phyloP scores from a whole-genome alignment of 2,329 filamentous ascomycete species.

The Cladosporium colombiae region DNA sequence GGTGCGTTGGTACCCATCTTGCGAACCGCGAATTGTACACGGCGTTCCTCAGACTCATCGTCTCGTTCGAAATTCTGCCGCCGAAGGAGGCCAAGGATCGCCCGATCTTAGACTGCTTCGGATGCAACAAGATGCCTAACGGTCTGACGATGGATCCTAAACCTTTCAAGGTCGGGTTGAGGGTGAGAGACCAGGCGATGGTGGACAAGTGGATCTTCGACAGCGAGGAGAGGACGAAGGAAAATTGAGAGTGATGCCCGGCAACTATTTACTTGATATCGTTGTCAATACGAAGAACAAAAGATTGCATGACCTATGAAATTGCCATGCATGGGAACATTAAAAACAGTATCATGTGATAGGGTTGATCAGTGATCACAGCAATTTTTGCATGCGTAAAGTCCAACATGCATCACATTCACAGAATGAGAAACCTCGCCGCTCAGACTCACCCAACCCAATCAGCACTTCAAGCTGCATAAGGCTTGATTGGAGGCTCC shows the following conservation, averaged over 20 bases:
- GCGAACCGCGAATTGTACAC: constrained; percentile 46
- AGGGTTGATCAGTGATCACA: too few species aligned
- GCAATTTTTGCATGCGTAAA: too few species aligned
- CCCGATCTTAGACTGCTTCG: constrained; percentile 48
- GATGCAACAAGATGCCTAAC: constrained; percentile 50
- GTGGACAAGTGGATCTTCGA: constrained; percentile 50
- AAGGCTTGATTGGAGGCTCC: constrained; percentile 44
- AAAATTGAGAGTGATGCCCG: constrained; percentile 33
- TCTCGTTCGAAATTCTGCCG: constrained; percentile 48
- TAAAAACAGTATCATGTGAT: not conserved
- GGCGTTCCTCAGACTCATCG: constrained; percentile 51
- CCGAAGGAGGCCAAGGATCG: constrained; percentile 43
- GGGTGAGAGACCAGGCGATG: constrained; percentile 43
- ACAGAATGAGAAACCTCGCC: not conserved
- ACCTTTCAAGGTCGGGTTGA: constrained; percentile 52
- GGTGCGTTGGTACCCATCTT: constrained; percentile 42
- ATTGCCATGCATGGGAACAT: not conserved
- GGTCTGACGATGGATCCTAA: constrained; percentile 53
- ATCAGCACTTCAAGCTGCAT: not conserved
- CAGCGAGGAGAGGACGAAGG: constrained; percentile 49
- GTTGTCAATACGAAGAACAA: not conserved
- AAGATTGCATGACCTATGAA: too few species aligned
- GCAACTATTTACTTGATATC: not conserved
- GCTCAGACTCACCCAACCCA: not conserved
- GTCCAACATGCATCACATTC: not conserved